Evolutionary conservation across 2,329 filamentous ascomycete genomes (phyloP).

Genomic region (Xylariales sp.): DNA sequence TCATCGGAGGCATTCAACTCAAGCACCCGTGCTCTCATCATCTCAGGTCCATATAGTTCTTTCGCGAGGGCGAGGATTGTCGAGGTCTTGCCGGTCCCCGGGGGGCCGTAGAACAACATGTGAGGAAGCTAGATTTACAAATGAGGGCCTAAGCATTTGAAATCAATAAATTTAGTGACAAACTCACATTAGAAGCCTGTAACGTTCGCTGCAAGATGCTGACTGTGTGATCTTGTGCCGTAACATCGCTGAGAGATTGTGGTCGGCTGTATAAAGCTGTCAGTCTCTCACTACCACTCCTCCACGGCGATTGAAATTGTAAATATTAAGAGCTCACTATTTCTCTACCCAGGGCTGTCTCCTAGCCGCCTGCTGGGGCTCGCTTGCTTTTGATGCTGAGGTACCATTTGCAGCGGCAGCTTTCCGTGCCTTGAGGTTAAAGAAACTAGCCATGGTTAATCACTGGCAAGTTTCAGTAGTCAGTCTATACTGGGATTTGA

Average conservation of each 20-base stretch:
- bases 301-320: neutral
- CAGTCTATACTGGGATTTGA: neutral
- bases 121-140: constrained; percentile 77
- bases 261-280: constrained; percentile 75
- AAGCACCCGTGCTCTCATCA: constrained; percentile 93
- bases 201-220: constrained; percentile 91
- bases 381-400: constrained; percentile 73
- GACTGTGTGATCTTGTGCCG: constrained; percentile 96
- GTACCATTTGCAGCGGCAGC: constrained; percentile 74
- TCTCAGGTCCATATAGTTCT: constrained; percentile 94
- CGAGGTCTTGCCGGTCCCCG: constrained; percentile 96
- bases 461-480: neutral
- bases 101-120: constrained; percentile 99
- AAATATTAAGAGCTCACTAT: constrained; percentile 72
- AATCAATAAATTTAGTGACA: neutral
- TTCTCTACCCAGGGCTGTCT: constrained; percentile 98
- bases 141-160: constrained; percentile 8
- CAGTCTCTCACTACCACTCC: constrained; percentile 39
- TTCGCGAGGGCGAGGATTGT: constrained; percentile 97
- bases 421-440: constrained; percentile 92
- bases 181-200: constrained; percentile 85
- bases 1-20: constrained; percentile 99
- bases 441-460: constrained; percentile 83
- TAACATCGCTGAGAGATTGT: constrained; percentile 92
- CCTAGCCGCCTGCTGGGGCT: constrained; percentile 70